Evolutionary conservation across 345 rosid genomes (phyloP), one percentile per base, ranked within the genome.

Genomic region (Erysimum cheiranthoides): DNA sequence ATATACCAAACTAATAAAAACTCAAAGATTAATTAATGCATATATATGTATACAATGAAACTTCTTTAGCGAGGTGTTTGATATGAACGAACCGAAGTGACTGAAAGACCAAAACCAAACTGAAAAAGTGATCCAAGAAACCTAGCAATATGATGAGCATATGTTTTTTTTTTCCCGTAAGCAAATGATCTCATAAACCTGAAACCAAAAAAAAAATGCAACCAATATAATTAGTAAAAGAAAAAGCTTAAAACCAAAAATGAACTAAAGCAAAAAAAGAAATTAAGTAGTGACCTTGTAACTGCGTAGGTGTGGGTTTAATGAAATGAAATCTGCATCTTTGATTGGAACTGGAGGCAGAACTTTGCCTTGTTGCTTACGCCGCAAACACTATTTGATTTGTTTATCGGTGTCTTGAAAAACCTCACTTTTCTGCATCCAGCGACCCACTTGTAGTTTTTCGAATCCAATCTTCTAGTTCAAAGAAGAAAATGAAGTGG

Each of bases 351-450:
- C 0, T 46, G 21, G 18, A 46, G 50, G 50, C 9, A 46, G 8
- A 46, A 46, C 21, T 46, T 46, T 46, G 50, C 50, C 50, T 52
- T 27, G 58, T 52, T 52, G 34, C 34, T 52, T 52, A 16, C 34
- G 34, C n/a, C 17, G 10, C 17, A 13, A 28, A 54, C 9, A 13
- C n/a, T 2, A 27, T 52, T 2, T 2, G 40, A 10, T 38, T 38
- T 38, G 42, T 38, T 10, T 38, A 36, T 43, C 47, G 17, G 47
- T n/a, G 49, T 6, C 17, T 43, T 43, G 8, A 14, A 14, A 6
- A 31, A 31, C 32, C 32, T 3, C 32, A 31, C 3, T 31, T 5
- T 43, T 14, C 49, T 43, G 47, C 14, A 14, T 43, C 49, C 13
- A 43, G 17, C 8, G 17, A 43, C 49, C 49, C 49, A 43, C 5